phyloP scores from a whole-genome alignment of 176 grass and related monocot species.

The Eremochloa ophiuroides region DNA sequence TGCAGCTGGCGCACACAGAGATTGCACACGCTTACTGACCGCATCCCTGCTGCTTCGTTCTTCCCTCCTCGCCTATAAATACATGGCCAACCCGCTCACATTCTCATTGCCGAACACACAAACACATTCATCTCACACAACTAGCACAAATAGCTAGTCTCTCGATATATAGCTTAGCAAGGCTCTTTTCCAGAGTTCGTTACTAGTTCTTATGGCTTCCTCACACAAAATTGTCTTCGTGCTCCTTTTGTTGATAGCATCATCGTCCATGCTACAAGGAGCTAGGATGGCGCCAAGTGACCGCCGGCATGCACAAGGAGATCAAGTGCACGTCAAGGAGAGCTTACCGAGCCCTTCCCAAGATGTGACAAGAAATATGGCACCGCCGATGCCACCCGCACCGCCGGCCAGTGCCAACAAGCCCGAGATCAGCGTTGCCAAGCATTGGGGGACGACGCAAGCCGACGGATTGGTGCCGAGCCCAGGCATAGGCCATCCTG shows the following conservation, averaged over 20 bases:
- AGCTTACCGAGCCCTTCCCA: not conserved
- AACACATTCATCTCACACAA: not conserved
- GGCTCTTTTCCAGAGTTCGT: not conserved
- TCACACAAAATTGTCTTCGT: not conserved
- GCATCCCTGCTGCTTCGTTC: not conserved
- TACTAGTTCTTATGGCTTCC: conserved; percentile 22
- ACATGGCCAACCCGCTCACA: not conserved
- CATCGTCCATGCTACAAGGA: not conserved
- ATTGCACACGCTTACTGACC: not conserved
- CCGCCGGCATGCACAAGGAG: not conserved
- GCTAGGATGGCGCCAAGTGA: conserved; percentile 11
- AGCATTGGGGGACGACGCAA: not conserved
- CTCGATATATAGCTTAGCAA: not conserved
- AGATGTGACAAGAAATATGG: not conserved
- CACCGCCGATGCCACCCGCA: not conserved
- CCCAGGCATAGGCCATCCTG: conserved; percentile 26
- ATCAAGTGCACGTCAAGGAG: not conserved
- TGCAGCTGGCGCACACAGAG: not conserved
- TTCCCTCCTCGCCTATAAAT: conserved; percentile 10
- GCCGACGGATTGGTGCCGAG: conserved; percentile 29
- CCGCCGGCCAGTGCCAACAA: not conserved
- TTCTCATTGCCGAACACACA: not conserved
- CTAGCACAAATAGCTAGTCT: not conserved
- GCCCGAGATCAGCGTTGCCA: not conserved
- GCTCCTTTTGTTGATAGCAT: not conserved